These are phyloP conservation scores for Candida sonorensis DNA, from an alignment of 805 yeast species.

Conservation along the genomic window DNA sequence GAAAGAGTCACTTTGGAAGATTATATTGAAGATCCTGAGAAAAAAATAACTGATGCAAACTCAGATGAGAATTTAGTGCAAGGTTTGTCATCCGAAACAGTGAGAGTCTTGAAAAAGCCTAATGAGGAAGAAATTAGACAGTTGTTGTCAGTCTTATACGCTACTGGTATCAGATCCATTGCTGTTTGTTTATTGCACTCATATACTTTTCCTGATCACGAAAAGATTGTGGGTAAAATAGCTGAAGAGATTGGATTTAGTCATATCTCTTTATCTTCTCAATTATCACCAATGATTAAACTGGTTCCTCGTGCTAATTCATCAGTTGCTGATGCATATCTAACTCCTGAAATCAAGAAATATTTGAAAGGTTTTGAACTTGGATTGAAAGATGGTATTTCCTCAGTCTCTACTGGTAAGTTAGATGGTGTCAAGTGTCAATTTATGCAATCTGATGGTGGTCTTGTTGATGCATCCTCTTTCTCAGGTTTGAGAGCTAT, in stretches of 20 bases:
- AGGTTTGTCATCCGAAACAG: conserved; percentile 66
- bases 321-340: conserved; percentile 73
- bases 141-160: conserved; percentile 38
- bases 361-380: conserved; percentile 55
- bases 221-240: conserved; percentile 45
- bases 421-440: conserved; percentile 48
- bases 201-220: conserved; percentile 69
- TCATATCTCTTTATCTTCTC: conserved; percentile 61
- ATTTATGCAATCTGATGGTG: conserved; percentile 97
- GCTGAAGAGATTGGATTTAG: conserved; percentile 63
- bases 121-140: conserved; percentile 35
- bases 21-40: conserved; percentile 65
- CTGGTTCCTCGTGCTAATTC: conserved; percentile 71
- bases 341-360: conserved; percentile 69
- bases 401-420: conserved; percentile 25
- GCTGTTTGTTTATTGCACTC: conserved; percentile 72
- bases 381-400: conserved; percentile 51
- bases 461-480: conserved; percentile 73
- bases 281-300: conserved; percentile 74
- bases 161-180: conserved; percentile 56
- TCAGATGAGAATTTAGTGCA: conserved; percentile 31
- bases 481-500: conserved; percentile 88
- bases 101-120: conserved; percentile 49
- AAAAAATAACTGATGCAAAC: conserved; percentile 17
- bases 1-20: conserved; percentile 85